These are phyloP conservation scores for Rubia peregrina DNA, from an alignment of 305 asterid genomes.

Conservation along the genomic window DNA sequence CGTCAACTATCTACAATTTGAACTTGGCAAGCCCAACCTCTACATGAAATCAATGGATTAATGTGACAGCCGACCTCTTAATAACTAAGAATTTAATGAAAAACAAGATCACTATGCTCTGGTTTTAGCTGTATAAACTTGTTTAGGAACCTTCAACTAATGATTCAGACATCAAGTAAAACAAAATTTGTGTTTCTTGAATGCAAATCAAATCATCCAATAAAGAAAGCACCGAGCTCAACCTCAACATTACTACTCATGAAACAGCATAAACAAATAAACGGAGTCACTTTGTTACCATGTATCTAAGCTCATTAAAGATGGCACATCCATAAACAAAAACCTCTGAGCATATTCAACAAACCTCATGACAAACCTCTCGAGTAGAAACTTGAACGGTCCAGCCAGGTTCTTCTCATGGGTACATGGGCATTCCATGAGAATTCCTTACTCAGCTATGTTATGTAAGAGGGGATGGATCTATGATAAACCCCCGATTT, in stretches of 20 bases:
- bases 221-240: background rate
- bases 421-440: background rate
- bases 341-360: background rate
- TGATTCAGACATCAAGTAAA: background rate
- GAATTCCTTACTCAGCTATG: slow-evolving; percentile 14
- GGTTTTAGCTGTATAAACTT: too few relatives aligned
- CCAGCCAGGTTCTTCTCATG: slow-evolving; percentile 1
- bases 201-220: background rate
- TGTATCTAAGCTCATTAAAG: background rate
- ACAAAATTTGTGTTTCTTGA: background rate
- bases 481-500: slow-evolving; percentile 9
- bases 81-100: too few relatives aligned
- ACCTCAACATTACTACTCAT: background rate
- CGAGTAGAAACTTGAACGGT: background rate
- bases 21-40: too few relatives aligned
- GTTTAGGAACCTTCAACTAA: too few relatives aligned
- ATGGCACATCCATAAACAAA: background rate
- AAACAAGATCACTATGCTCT: too few relatives aligned
- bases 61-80: too few relatives aligned
- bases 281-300: background rate
- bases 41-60: too few relatives aligned
- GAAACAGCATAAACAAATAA: background rate
- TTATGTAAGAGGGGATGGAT: slow-evolving; percentile 9
- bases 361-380: background rate
- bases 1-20: too few relatives aligned